Base-by-base conservation (phyloP, 768 basidiomycete species). In the Mycena maculata region DNA sequence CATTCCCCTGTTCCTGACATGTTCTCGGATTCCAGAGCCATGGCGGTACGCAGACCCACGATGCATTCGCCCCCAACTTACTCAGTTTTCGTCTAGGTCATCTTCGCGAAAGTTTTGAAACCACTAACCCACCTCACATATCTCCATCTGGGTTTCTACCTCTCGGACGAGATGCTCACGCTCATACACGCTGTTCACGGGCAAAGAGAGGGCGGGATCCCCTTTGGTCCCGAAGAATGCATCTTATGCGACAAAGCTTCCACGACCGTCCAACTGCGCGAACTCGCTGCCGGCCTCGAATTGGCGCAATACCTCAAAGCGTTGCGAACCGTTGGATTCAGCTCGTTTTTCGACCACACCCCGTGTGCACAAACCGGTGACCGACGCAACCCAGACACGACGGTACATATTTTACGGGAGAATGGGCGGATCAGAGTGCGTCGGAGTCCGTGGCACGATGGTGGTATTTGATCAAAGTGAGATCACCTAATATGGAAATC, bases 1-100 rank as follows among this genome's bases (percentile, higher is more conserved):
- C 90, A 92, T 75, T 92, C 90, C 9, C 90, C 91, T 0, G 80
- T 92, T 60, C 87, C 87, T 8, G 84, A 86, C 20, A 73, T 83
- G 28, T 89, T 82, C 70, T 59, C 75, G 18, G 79, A 82, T 28
- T 81, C 78, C 10, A 71, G 77, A 49, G 75, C 77, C 15, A 78
- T 92, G 62, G 84, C 86, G 58, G 92, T 92, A 76, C 75, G 89
- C 79, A 36, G 25, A 22, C 28, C 7, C 11, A 2, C 28, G 4
- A 33, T 36, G 20, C 60, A 48, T 28, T 23, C n/a, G 9, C 28
- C 44, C 12, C 44, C 30, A 33, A 52, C 44, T 65, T 15, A 53
- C 52, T 60, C 25, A 67, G 39, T 30, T 15, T 42, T 28, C 8
- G 31, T 52, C 27, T 54, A 90, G 88, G 72, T 66, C 56, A 74